A percentile compares a stretch with the other conserved stretches of the same genome.
Evolutionary conservation across 148 eudicot genomes (phyloP).

Genomic region (Rhododendron ferrugineum): DNA sequence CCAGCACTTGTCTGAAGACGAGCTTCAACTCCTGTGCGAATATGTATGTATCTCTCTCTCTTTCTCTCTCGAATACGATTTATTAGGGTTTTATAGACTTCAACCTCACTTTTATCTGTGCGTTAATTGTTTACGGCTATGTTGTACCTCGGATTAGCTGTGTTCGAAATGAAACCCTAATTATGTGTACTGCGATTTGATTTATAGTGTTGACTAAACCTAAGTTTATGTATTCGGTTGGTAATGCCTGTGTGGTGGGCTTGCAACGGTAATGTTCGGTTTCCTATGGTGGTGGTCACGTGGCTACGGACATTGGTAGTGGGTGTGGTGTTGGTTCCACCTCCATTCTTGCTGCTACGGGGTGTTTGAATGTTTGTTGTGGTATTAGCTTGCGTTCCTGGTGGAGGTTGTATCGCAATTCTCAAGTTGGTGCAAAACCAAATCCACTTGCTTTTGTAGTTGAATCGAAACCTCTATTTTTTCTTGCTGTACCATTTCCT

Average conservation of each 20-base stretch:
- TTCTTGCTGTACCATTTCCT: not conserved
- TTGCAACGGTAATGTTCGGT: not conserved
- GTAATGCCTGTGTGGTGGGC: not conserved
- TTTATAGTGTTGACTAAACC: not conserved
- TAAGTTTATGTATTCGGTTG: not conserved
- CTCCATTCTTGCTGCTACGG: not conserved
- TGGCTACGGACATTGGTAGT: not conserved
- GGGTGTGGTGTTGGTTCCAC: not conserved
- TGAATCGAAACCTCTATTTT: not conserved
- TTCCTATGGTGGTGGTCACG: not conserved
- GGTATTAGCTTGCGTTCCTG: not conserved
- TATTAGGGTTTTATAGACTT: not conserved
- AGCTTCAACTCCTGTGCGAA: slow-evolving; percentile 98
- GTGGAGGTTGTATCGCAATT: not conserved
- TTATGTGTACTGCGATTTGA: not conserved
- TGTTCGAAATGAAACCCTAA: not conserved
- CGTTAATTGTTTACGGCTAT: not conserved
- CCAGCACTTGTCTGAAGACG: slow-evolving; percentile 91
- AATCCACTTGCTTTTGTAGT: not conserved
- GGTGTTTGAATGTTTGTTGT: not conserved
- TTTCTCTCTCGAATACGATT: not conserved
- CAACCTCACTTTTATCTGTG: not conserved
- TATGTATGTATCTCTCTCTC: slow-evolving; percentile 38
- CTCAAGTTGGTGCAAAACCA: not conserved
- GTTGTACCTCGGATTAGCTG: not conserved